Percentiles rank a stretch among this genome's conserved stretches.
Evolutionary conservation across 495 filamentous ascomycete genomes (phyloP).

Genomic region (Aspergillus homomorphus): DNA sequence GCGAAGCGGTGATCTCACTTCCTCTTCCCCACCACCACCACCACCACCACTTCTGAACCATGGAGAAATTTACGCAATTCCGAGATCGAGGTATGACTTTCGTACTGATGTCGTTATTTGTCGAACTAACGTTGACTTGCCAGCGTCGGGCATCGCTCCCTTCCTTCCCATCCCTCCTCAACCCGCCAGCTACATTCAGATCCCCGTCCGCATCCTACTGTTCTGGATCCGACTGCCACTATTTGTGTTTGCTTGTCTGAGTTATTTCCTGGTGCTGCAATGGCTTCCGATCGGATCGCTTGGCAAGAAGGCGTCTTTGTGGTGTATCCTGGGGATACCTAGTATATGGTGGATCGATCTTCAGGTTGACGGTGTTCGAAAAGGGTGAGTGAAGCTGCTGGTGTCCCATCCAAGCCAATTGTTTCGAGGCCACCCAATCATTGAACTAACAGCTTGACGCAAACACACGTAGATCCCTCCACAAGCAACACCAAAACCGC

Average conservation of each 20-base stretch:
- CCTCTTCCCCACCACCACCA: not conserved
- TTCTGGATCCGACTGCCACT: constrained; percentile 79
- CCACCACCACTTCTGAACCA: constrained; percentile 27
- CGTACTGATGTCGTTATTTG: not conserved
- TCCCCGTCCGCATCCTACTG: constrained; percentile 64
- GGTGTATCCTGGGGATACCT: constrained; percentile 79
- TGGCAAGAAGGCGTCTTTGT: constrained; percentile 76
- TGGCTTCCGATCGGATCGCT: constrained; percentile 81
- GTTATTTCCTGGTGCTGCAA: constrained; percentile 79
- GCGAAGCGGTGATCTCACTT: constrained; percentile 1
- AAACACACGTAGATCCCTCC: constrained; percentile 58
- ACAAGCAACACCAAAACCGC: constrained; percentile 54
- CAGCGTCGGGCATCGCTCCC: constrained; percentile 93
- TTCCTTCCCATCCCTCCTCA: constrained; percentile 77
- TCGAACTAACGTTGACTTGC: constrained; percentile 17
- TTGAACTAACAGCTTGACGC: no score
- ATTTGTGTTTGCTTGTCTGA: constrained; percentile 61
- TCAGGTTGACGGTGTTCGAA: constrained; percentile 90
- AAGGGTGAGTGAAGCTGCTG: constrained; percentile 54
- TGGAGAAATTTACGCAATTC: constrained; percentile 98
- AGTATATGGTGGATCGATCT: constrained; percentile 98
- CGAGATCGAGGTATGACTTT: constrained; percentile 75
- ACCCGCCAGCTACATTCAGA: constrained; percentile 51
- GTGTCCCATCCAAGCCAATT: not conserved
- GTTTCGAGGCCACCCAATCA: not conserved